These are phyloP conservation scores for Elsinoe arachidis DNA, from an alignment of 2,329 filamentous ascomycete genomes.

Conservation along the genomic window DNA sequence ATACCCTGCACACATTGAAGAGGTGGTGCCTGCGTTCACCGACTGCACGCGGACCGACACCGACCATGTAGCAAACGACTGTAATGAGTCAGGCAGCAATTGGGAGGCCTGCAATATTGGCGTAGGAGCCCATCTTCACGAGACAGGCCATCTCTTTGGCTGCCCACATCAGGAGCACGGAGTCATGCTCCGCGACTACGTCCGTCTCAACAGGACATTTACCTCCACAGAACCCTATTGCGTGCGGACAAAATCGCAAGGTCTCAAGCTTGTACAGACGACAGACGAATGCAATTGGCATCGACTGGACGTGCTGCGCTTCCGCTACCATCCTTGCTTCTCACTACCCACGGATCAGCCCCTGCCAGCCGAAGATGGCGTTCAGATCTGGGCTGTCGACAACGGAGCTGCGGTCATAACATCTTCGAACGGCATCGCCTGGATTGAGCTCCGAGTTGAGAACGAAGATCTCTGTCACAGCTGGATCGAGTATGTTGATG, in stretches of 20 bases:
- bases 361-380: conserved; percentile 56
- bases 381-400: conserved; percentile 81
- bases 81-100: conserved; percentile 75
- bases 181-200: conserved; percentile 87
- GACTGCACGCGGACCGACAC: conserved; percentile 87
- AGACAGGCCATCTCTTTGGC: conserved; percentile 82
- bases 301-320: conserved; percentile 76
- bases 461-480: conserved; percentile 71
- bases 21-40: conserved; percentile 78
- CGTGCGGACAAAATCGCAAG: conserved; percentile 76
- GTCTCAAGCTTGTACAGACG: conserved; percentile 59
- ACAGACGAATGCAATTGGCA: conserved; percentile 89
- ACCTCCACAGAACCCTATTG: conserved; percentile 73
- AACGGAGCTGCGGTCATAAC: conserved; percentile 66
- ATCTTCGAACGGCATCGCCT: conserved; percentile 72
- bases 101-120: conserved; percentile 96
- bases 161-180: conserved; percentile 83
- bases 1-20: conserved; percentile 81
- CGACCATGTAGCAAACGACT: conserved; percentile 72
- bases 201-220: conserved; percentile 75
- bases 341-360: conserved; percentile 66
- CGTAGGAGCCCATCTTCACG: conserved; percentile 86
- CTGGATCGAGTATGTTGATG: conserved; percentile 71
- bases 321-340: conserved; percentile 86
- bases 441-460: conserved; percentile 71